Evolutionary conservation across 495 filamentous ascomycete species (phyloP), one percentile per base, ranked within the genome.

Genomic region (Neurospora sp.): DNA sequence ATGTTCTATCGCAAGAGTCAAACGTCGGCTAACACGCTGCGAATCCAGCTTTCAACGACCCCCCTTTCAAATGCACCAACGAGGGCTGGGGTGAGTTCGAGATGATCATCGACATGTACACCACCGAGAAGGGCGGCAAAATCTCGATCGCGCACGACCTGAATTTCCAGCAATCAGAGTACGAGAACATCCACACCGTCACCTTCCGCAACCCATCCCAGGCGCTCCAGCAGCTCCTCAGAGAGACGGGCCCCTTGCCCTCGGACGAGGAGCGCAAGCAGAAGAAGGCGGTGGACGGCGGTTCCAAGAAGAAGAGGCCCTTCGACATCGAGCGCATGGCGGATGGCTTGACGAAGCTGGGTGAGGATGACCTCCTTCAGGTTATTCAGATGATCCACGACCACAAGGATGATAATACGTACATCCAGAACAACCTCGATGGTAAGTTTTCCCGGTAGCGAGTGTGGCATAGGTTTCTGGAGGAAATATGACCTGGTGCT

Each of bases 81-180:
- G 91, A 96, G 81, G 96, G 96, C 76, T 99, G 96, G 96, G 96
- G 96, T 77, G 96, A 99, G 83, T 99, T 99, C 78, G 96, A 98
- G 78, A 95, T 98, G 93, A 85, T 86, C 37, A 95, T 98, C 74
- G 86, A 91, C 70, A 85, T 97, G 39, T 90, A 87, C 75, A 89
- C 89, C n/a, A 89, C 91, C 35, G 93, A 97, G 82, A 94, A 94
- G 82, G 89, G 89, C 22, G 94, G 94, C 73, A 94, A 97, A 69
- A 90, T 92, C 77, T 84, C 86, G 27, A 83, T 99, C 72, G 80
- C 82, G 39, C 96, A 99, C 81, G 96, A 99, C 79, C 85, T 99
- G 70, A 97, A 99, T 85, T 99, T 99, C 77, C 86, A 88, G 68
- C 88, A 88, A 70, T 85, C 88, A 71, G 87, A 88, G 68, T 99